Evolutionary conservation across 192 early-diverging fungal genomes (phyloP), one percentile per base, ranked within the genome.

Genomic region (Coemansia sp.): DNA sequence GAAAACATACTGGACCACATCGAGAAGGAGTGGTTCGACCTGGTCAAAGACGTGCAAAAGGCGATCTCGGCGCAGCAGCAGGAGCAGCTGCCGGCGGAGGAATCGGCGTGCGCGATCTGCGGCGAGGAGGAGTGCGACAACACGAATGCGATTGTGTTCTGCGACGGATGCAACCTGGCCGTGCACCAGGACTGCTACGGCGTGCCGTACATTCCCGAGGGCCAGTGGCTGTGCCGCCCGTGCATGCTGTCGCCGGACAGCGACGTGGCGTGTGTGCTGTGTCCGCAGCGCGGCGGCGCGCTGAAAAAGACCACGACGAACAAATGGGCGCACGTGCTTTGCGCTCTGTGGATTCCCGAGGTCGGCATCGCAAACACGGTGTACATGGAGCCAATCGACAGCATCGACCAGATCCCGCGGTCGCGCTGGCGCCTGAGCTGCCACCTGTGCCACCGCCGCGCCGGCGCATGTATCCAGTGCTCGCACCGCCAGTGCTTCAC

Each of bases 151-250:
- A 99, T 99, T 50, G 97, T 99, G 6, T 99, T 97, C 64, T 99
- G 97, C 81, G 97, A 99, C 75, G 97, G 97, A 0, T 99, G 97
- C 71, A 95, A 99, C 69, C 70, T 99, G 49, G 96, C 95, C 2
- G 97, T 99, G 8, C 97, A 99, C 81, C 97, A 99, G 83, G 95
- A 98, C 70, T 99, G 97, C 71, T 99, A 99, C 73, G 97, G 97
- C 21, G 87, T 99, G 40, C 96, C 97, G 2, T 98, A 91, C 69
- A 97, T 99, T 50, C 97, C 97, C 9, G 97, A 99, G 82, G 97
- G 96, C 10, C 96, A 97, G 71, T 99, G 97, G 97, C 81, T 99
- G 24, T 99, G 97, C 62, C 86, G 97, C 21, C 91, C 90, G 54
- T 99, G 97, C 80, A 98, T 97, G 92, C 76, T 98, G 42, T 90